Base-by-base conservation (phyloP, 495 filamentous ascomycete species). In the Lepidopterella palustris region DNA sequence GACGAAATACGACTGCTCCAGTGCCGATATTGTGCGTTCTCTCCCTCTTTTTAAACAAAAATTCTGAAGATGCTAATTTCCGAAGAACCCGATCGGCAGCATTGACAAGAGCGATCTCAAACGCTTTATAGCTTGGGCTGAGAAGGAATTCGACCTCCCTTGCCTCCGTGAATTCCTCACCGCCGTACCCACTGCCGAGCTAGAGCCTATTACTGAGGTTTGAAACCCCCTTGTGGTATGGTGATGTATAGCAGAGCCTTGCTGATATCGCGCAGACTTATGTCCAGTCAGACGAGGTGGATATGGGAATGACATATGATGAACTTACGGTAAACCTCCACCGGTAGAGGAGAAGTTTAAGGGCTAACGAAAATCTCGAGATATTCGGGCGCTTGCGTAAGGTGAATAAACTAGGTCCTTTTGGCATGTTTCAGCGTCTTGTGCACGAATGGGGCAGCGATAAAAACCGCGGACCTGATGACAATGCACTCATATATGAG, bases 171-270 rank as follows among this genome's bases (percentile, higher is more conserved):
- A 81, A 3, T 96, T 97, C 75, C 70, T 66, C 31, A 45, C 57
- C 25, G 63, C 63, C 0, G 60, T 39, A 0, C 63, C 63, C 1
- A 66, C 63, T 6, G 63, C 58, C 0, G 90, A 96, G 70, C 79
- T 95, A 0, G 87, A 92, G 63, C 91, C 91, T 11, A 84, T 90
- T 25, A 88, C 88, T 0, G 71, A 80, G 0, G 75, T 72, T n/a
- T n/a, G n/a, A n/a, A n/a, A n/a, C n/a, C n/a, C n/a, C n/a, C n/a
- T n/a, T n/a, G n/a, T n/a, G n/a, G n/a, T n/a, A n/a, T n/a, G n/a
- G n/a, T n/a, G n/a, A n/a, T n/a, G n/a, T n/a, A n/a, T n/a, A n/a
- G n/a, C n/a, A n/a, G n/a, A n/a, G n/a, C n/a, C n/a, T n/a, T n/a
- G n/a, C n/a, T n/a, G n/a, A n/a, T n/a, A n/a, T n/a, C n/a, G n/a